Base-by-base conservation (phyloP, 805 yeast species). In the Nakazawaea wyomingensis region DNA sequence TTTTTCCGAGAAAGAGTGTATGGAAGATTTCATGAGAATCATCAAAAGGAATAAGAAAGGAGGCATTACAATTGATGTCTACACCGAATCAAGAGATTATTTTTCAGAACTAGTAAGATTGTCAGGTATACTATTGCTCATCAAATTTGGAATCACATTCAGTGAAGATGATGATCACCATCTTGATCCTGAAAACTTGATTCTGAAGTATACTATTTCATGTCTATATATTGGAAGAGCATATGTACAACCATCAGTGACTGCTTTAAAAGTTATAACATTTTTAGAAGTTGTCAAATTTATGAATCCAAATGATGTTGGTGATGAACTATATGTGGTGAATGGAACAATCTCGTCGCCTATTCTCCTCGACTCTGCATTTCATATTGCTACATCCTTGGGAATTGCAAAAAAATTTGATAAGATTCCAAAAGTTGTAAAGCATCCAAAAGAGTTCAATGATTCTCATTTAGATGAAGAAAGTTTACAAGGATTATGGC, bases 31-130 rank as follows among this genome's bases (percentile, higher is more conserved):
- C 37, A 5, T 33, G 4, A 21, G 47, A n/a, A 35, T 44, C 6
- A n/a, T 44, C 10, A 34, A 19, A 19, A 38, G 29, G 34, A 44
- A 42, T 29, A 44, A 34, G 26, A 44, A 44, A 19, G 47, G 47
- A 3, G 37, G 29, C 4, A 34, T 44, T 9, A 35, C 34, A 17
- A 30, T 44, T n/a, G 30, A 44, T 30, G 36, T 44, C 5, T 44
- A 44, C 19, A 17, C 39, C 4, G 17, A 29, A 14, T 18, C 16
- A n/a, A 9, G 20, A 10, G 32, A 35, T 17, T 34, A 38, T n/a
- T n/a, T 27, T 24, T 11, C 29, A 5, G 47, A 44, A 30, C n/a
- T 44, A 21, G 19, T 44, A 11, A 28, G 27, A 22, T 26, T 44
- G 21, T 31, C 40, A 4, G 33, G 37, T 11, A 21, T 44, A 7